phyloP scores from a whole-genome alignment of 2,329 filamentous ascomycete genomes.

The Tolypocladium tundrense region DNA sequence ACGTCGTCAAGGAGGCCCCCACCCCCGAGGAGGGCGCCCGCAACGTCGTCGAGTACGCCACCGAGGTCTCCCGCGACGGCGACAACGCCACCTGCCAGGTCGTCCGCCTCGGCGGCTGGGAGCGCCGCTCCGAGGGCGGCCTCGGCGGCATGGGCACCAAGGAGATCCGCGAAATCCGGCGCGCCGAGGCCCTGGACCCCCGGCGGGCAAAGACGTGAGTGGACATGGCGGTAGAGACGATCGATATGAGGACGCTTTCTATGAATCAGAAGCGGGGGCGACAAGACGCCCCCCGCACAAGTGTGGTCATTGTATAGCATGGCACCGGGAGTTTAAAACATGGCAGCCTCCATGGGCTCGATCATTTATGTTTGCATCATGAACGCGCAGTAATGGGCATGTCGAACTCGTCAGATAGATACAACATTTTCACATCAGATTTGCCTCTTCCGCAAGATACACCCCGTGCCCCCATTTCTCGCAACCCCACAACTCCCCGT shows the following conservation, averaged over 20 bases:
- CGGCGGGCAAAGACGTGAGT: conserved; percentile 51
- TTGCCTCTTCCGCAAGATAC: neutral
- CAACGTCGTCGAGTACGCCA: conserved; percentile 76
- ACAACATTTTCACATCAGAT: too few species aligned
- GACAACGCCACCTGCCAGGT: conserved; percentile 63
- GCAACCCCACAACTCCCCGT: neutral
- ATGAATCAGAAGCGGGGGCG: neutral
- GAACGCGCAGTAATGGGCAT: neutral
- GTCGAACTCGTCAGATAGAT: neutral
- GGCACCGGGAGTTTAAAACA: neutral
- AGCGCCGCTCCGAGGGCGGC: conserved; percentile 70
- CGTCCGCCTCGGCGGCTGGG: conserved; percentile 58
- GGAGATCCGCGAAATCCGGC: conserved; percentile 78
- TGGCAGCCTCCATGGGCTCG: neutral
- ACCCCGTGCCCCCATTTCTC: neutral
- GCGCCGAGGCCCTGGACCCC: conserved; percentile 71
- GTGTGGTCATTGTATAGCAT: neutral
- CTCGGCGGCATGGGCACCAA: conserved; percentile 83
- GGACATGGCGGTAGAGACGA: neutral
- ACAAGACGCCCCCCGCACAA: neutral
- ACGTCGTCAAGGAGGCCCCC: conserved; percentile 85
- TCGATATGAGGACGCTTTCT: neutral
- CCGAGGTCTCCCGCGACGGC: conserved; percentile 62
- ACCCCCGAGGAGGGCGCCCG: conserved; percentile 80
- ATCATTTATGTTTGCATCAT: neutral